Percentiles rank a stretch among this genome's conserved stretches.
Conservation (phyloP, 2,329 filamentous ascomycete genomes). For the Fusarium guadeloupense region DNA sequence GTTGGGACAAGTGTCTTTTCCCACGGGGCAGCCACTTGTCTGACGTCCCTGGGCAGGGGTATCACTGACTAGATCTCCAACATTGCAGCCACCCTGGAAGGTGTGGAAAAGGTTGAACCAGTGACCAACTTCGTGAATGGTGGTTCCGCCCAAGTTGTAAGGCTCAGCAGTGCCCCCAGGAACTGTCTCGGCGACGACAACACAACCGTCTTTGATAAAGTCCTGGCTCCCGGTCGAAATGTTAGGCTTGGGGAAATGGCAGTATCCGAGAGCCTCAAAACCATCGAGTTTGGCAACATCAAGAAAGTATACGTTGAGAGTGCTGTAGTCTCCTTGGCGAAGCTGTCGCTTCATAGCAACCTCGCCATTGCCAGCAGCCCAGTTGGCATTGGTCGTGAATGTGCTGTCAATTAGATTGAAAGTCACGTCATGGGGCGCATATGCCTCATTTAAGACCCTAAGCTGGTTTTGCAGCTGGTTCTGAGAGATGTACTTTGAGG, state of each 20-base stretch:
- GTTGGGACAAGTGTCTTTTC: constrained; percentile 48
- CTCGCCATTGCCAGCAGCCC: constrained; percentile 54
- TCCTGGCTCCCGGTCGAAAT: constrained; percentile 13
- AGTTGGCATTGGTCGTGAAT: constrained; percentile 58
- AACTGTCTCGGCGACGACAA: constrained; percentile 49
- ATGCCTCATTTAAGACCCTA: constrained; percentile 56
- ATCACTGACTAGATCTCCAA: constrained; percentile 53
- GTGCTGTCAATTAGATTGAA: constrained; percentile 57
- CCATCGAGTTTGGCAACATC: constrained; percentile 29
- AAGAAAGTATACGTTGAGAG: constrained; percentile 50
- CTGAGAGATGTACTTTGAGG: constrained; percentile 34
- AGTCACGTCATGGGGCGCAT: constrained; percentile 53
- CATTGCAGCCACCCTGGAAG: constrained; percentile 49
- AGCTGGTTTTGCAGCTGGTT: constrained; percentile 49
- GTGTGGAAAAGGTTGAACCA: constrained; percentile 56
- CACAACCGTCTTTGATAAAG: constrained; percentile 54
- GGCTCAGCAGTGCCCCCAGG: constrained; percentile 51
- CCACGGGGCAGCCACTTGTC: constrained; percentile 49
- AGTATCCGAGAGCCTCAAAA: constrained; percentile 50
- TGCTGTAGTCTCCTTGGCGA: constrained; percentile 55
- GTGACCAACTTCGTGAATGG: constrained; percentile 52
- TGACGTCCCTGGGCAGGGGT: constrained; percentile 50
- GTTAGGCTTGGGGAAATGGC: constrained; percentile 53
- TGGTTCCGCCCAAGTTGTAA: constrained; percentile 45
- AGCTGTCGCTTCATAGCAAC: constrained; percentile 57